Evolutionary conservation across 805 yeast genomes (phyloP).

Genomic region (Torulaspora gathmanii): DNA sequence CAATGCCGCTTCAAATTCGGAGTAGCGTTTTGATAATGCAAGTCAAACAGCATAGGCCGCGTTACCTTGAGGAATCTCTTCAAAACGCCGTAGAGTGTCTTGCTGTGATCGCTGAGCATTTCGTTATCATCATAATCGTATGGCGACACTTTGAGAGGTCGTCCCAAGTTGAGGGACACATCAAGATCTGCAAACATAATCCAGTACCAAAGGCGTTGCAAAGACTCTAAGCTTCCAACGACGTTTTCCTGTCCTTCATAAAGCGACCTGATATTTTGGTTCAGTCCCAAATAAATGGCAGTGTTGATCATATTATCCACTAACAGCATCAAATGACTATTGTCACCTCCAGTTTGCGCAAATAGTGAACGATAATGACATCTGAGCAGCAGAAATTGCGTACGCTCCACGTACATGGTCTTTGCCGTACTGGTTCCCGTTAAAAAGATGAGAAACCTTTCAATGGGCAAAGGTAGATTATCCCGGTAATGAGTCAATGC

Average conservation of each 20-base stretch:
- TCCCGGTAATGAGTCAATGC: constrained; percentile 17
- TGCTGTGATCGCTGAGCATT: constrained; percentile 2
- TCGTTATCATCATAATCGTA: constrained; percentile 7
- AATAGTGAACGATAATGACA: constrained; percentile 9
- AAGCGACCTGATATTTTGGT: constrained; percentile 19
- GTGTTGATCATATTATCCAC: constrained; percentile 17
- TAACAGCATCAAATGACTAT: constrained; percentile 22
- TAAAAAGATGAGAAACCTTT: constrained; percentile 20
- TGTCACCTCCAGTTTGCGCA: constrained; percentile 26
- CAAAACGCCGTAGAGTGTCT: constrained; percentile 13
- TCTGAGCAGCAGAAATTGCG: constrained; percentile 26
- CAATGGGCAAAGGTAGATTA: constrained; percentile 21
- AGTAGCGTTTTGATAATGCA: constrained; percentile 9
- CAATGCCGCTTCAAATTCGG: constrained; percentile 15
- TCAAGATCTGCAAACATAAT: constrained; percentile 26
- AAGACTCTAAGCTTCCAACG: constrained; percentile 20
- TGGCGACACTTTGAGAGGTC: constrained; percentile 15
- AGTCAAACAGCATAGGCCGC: constrained; percentile 18
- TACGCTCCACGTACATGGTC: constrained; percentile 27
- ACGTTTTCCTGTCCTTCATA: constrained; percentile 16
- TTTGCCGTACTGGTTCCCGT: constrained; percentile 30
- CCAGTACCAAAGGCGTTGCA: constrained; percentile 32
- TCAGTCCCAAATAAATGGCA: constrained; percentile 24
- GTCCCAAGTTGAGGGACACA: constrained; percentile 27
- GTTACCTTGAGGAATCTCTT: constrained; percentile 17